Base-by-base conservation (phyloP, 1,284 basidiomycete species). In the Tylopilus microsporus region DNA sequence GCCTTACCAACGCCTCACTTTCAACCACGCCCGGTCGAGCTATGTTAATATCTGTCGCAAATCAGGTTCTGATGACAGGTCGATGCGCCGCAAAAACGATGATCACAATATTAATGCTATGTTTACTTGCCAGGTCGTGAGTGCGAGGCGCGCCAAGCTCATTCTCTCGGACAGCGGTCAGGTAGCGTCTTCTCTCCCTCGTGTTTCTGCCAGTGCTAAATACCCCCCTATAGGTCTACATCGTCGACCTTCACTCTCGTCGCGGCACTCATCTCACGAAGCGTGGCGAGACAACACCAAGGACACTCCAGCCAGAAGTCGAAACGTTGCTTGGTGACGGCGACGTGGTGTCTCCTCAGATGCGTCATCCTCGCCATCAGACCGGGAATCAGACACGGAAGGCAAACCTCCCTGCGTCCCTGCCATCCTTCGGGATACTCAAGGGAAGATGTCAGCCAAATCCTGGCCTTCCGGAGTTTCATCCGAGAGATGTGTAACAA, bases 381-480 rank as follows among this genome's bases (percentile, higher is more conserved):
- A 78, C 30, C 71, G 73, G 52, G 80, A 82, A 58, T 84, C 83
- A 49, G 84, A 85, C 57, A 68, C 80, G 49, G 84, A 87, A 64
- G 84, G 85, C 63, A 72, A 79, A 8, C 49, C 49, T 8, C 45
- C 21, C 8, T 70, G 67, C 37, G 25, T 58, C 12, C 65, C 66
- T 60, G 60, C 54, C 36, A 47, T 56, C 60, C 58, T 66, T 60
- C 53, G 64, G 50, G 57, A 70, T 46, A 25, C 39, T 42, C 63
- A 58, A 53, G 60, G 56, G 13, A 72, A 56, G 46, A 3, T 55
- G 10, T 56, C 61, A 5, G 56, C 65, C 55, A 70, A 62, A 74
- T 73, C 43, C 70, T 73, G 16, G 57, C 70, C 1, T 73, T 71
- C 58, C 69, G 64, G 47, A 69, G 64, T 25, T 68, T 74, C 53